phyloP scores from a whole-genome alignment of 2,329 filamentous ascomycete genomes.

The Paecilomyces fulvus region DNA sequence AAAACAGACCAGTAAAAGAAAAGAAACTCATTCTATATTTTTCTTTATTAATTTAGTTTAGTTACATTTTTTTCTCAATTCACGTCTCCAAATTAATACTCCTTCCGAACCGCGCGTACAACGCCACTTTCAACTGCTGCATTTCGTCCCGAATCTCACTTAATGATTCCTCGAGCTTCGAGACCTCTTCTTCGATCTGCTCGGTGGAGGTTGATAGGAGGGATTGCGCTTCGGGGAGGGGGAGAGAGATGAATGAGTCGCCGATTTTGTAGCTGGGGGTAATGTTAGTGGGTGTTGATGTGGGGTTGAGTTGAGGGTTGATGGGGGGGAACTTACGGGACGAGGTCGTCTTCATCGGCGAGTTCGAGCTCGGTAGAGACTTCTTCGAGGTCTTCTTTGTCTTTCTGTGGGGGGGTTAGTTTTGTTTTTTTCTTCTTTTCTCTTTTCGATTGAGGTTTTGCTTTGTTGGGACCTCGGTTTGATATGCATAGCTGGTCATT shows the following conservation, averaged over 20 bases:
- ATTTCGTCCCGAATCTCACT: conserved; percentile 73
- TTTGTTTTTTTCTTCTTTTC: conserved; percentile 15
- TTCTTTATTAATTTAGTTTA: neutral
- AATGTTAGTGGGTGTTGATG: conserved; percentile 5
- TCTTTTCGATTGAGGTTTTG: conserved; percentile 2
- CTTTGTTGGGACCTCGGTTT: neutral
- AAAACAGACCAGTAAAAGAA: neutral
- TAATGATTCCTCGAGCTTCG: conserved; percentile 67
- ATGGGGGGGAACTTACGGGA: conserved; percentile 58
- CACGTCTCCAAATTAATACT: conserved; percentile 95
- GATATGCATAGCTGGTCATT: neutral
- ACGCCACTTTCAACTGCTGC: conserved; percentile 76
- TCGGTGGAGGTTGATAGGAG: conserved; percentile 65
- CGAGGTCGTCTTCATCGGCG: conserved; percentile 85
- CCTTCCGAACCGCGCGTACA: conserved; percentile 91
- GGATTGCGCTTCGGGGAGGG: conserved; percentile 76
- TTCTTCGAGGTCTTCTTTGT: conserved; percentile 96
- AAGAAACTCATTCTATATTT: neutral
- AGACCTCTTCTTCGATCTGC: conserved; percentile 68
- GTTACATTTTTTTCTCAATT: conserved; percentile 12
- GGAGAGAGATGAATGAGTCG: conserved; percentile 85
- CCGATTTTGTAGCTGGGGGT: conserved; percentile 94
- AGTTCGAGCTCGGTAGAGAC: conserved; percentile 85
- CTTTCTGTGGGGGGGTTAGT: conserved; percentile 57
- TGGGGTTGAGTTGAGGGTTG: neutral